These are phyloP conservation scores for Termitomyces bulborhizus DNA, from an alignment of 768 basidiomycete genomes.

Conservation along the genomic window DNA sequence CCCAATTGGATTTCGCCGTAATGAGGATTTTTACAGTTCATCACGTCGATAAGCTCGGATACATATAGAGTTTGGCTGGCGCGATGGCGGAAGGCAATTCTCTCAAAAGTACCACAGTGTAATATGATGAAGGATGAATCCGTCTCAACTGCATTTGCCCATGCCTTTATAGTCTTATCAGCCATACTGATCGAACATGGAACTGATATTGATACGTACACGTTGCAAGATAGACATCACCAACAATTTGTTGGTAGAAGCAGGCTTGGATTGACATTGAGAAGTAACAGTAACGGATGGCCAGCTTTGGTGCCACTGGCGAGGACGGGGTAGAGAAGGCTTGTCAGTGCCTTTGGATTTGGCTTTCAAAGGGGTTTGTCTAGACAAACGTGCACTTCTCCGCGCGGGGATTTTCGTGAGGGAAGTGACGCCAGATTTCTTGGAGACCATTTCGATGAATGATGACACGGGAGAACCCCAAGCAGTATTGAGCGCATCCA, in stretches of 20 bases:
- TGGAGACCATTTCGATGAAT: neutral
- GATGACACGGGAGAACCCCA: too few species aligned
- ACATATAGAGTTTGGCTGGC: too few species aligned
- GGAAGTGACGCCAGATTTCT: neutral
- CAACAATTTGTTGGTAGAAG: neutral
- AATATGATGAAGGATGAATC: too few species aligned
- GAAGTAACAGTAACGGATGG: neutral
- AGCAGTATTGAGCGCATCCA: too few species aligned
- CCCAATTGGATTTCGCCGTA: constrained; percentile 1
- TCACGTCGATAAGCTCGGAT: too few species aligned
- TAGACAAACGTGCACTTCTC: neutral
- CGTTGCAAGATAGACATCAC: too few species aligned
- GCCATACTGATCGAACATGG: neutral
- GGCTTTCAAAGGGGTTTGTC: neutral
- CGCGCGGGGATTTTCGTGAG: neutral
- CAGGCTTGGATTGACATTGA: neutral
- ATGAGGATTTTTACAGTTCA: neutral
- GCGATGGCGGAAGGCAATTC: too few species aligned
- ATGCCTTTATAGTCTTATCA: neutral
- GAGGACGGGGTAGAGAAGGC: neutral
- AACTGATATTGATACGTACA: neutral
- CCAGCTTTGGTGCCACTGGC: neutral
- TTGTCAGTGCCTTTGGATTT: neutral
- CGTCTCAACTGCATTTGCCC: too few species aligned
- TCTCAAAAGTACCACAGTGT: too few species aligned